phyloP scores from a whole-genome alignment of 768 basidiomycete genomes.

The Collybiopsis confluens region DNA sequence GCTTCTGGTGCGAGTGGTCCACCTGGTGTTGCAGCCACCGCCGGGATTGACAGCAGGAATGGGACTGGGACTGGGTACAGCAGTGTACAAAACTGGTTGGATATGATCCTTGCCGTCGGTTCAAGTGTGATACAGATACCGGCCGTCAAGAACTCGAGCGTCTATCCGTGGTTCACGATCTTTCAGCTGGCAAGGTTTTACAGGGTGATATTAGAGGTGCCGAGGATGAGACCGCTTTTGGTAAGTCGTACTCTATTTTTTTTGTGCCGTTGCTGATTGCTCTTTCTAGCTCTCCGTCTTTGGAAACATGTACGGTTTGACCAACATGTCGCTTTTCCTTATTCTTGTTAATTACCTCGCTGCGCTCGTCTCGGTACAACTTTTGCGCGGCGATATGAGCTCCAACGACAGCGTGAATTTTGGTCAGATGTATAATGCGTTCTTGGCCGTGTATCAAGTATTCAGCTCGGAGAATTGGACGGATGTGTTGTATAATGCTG shows the following conservation, averaged over 20 bases:
- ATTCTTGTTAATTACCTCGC: constrained; percentile 83
- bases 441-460: constrained; percentile 83
- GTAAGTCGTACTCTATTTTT: constrained; percentile 38
- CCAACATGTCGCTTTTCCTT: constrained; percentile 90
- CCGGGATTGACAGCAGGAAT: constrained; percentile 21
- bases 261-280: constrained; percentile 2
- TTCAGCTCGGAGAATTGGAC: constrained; percentile 96
- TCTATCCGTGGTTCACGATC: constrained; percentile 87
- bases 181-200: constrained; percentile 89
- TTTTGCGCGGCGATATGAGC: constrained; percentile 79
- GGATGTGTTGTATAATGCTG: constrained; percentile 60
- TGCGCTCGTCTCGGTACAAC: constrained; percentile 77
- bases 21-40: too few relatives aligned
- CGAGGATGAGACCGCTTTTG: constrained; percentile 84
- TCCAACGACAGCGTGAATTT: constrained; percentile 61
- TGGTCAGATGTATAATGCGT: constrained; percentile 78
- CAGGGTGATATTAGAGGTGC: constrained; percentile 84
- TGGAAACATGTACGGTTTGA: constrained; percentile 86
- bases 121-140: constrained; percentile 86
- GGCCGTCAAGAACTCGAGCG: constrained; percentile 50
- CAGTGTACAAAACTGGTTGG: constrained; percentile 56
- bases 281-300: constrained; percentile 73
- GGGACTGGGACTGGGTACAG: too few relatives aligned
- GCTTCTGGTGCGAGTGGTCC: constrained; percentile 4
- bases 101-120: constrained; percentile 68